phyloP scores from a whole-genome alignment of 23 red algal genomes.

The Pyropia haitanensis region DNA sequence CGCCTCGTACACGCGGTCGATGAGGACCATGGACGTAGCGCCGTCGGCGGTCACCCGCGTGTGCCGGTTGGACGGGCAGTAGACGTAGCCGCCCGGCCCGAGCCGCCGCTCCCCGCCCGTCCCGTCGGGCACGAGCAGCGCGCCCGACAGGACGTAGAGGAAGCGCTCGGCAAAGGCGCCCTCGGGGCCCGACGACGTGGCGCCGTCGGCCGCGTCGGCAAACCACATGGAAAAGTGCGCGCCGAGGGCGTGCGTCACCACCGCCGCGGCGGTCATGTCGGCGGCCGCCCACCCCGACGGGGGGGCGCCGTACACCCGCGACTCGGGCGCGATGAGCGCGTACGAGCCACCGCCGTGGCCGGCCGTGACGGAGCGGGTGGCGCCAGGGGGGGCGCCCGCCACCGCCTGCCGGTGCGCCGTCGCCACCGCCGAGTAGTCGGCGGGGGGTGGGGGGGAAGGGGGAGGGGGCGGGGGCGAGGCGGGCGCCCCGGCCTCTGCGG shows the following conservation, averaged over 20 bases:
- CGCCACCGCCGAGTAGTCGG: no score
- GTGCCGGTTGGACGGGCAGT: constrained; percentile 21
- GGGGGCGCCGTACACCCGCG: constrained; percentile 26
- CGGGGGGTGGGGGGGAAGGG: no score
- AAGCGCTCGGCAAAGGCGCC: constrained; percentile 40
- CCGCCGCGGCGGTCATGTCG: constrained; percentile 19
- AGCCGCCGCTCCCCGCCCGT: constrained; percentile 4
- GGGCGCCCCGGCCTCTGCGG: no score
- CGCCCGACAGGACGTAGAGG: constrained; percentile 45
- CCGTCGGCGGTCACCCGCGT: background rate
- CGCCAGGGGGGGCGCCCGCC: no score
- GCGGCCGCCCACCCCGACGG: constrained; percentile 27
- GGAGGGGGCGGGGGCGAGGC: no score
- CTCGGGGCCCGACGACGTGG: background rate
- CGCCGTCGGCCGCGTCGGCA: constrained; percentile 15
- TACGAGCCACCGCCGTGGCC: background rate
- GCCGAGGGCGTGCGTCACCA: constrained; percentile 50
- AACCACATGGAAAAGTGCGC: constrained; percentile 71
- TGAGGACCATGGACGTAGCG: background rate
- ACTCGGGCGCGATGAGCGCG: constrained; percentile 47
- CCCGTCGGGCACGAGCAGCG: constrained; percentile 10
- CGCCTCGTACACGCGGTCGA: constrained; percentile 28
- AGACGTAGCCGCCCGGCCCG: constrained; percentile 29
- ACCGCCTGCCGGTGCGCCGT: no score
- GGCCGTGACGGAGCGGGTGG: no score